Percentiles rank a stretch among this genome's conserved stretches.
Conservation (phyloP, 2,329 filamentous ascomycete species). For the Ophiostoma pallidulum region DNA sequence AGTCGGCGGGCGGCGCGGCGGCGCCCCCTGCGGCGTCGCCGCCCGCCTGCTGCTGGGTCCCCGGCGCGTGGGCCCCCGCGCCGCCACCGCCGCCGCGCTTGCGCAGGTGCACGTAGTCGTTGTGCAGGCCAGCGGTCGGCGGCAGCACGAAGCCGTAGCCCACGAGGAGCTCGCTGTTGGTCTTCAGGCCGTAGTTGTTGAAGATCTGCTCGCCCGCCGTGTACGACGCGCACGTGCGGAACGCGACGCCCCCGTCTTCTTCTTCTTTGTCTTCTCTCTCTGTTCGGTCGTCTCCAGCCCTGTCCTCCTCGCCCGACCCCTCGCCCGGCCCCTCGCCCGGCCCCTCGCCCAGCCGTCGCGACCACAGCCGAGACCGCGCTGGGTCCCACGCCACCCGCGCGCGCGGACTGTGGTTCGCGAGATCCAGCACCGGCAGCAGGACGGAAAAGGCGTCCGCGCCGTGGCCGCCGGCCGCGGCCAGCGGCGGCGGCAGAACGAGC, state of each 20-base stretch:
- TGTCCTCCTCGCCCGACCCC: too few relatives aligned
- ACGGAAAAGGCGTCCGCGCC: conserved; percentile 62
- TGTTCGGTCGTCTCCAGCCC: background rate
- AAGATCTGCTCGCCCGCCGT: conserved; percentile 46
- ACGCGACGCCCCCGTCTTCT: too few relatives aligned
- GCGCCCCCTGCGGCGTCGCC: conserved; percentile 8
- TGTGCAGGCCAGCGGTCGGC: conserved; percentile 39
- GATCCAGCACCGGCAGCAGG: conserved; percentile 60
- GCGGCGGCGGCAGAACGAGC: conserved; percentile 37
- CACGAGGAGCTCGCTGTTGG: conserved; percentile 60
- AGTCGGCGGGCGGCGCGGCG: conserved; percentile 25
- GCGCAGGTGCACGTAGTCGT: conserved; percentile 50
- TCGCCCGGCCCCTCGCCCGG: too few relatives aligned
- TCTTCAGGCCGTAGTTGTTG: conserved; percentile 67
- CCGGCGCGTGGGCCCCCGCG: too few relatives aligned
- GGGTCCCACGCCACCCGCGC: conserved; percentile 51
- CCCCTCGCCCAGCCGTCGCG: too few relatives aligned
- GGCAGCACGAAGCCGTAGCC: conserved; percentile 54
- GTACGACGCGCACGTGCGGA: conserved; percentile 35
- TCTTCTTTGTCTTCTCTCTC: too few relatives aligned
- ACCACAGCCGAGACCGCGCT: too few relatives aligned
- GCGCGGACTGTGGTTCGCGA: conserved; percentile 60
- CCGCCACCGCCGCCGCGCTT: conserved; percentile 35
- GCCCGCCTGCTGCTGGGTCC: too few relatives aligned
- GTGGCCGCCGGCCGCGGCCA: too few relatives aligned